Evolutionary conservation across 768 basidiomycete species (phyloP).

Genomic region (Lactifluus volemus): DNA sequence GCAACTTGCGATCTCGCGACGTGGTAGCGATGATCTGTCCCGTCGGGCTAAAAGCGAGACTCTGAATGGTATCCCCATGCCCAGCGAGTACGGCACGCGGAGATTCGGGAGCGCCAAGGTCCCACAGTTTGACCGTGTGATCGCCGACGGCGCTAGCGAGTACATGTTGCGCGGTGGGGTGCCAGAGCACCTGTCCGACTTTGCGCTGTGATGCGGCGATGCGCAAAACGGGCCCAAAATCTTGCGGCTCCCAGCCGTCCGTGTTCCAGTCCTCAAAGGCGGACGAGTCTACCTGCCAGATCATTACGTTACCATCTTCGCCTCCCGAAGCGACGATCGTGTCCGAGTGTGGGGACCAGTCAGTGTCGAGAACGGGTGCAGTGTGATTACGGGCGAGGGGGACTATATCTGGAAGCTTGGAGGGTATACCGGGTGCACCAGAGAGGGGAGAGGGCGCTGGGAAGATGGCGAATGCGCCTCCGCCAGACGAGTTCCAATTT

Average conservation of each 20-base stretch:
- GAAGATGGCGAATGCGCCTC: slow-evolving; percentile 90
- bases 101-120: slow-evolving; percentile 66
- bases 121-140: slow-evolving; percentile 86
- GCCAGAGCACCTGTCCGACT: slow-evolving; percentile 90
- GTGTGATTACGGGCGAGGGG: slow-evolving; percentile 86
- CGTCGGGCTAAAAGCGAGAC: slow-evolving; percentile 69
- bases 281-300: slow-evolving; percentile 73
- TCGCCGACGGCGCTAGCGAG: slow-evolving; percentile 80
- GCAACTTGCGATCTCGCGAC: slow-evolving; percentile 84
- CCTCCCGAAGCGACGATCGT: slow-evolving; percentile 82
- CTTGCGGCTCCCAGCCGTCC: slow-evolving; percentile 73
- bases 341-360: slow-evolving; percentile 95
- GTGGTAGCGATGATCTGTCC: slow-evolving; percentile 84
- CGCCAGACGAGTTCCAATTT: slow-evolving; percentile 92
- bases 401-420: slow-evolving; percentile 84
- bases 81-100: slow-evolving; percentile 54
- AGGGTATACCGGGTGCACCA: slow-evolving; percentile 45
- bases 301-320: slow-evolving; percentile 88
- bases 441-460: slow-evolving; percentile 72
- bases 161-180: slow-evolving; percentile 83
- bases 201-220: slow-evolving; percentile 79
- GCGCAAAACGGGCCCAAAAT: slow-evolving; percentile 78
- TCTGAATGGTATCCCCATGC: slow-evolving; percentile 85
- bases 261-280: slow-evolving; percentile 78
- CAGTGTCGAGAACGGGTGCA: slow-evolving; percentile 84